Evolutionary conservation across 78 protist genomes (phyloP).

Genomic region (Tieghemostelium lacteum): DNA sequence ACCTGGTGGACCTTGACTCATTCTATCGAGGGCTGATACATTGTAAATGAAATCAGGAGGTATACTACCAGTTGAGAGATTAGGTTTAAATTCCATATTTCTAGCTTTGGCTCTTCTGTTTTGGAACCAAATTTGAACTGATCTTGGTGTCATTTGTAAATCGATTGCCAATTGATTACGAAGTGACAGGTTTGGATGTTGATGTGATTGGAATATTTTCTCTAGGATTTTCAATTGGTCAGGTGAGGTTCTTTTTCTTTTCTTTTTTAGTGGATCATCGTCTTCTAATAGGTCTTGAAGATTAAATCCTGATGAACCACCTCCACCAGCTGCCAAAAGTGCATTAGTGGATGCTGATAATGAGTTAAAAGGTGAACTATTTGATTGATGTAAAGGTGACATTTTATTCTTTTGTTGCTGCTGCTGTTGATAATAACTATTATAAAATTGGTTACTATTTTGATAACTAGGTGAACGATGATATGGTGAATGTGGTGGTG

Average conservation of each 20-base stretch:
- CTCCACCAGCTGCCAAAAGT: background rate
- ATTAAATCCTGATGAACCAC: background rate
- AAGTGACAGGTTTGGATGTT: constrained; percentile 61
- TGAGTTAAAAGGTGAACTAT: no score
- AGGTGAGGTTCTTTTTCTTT: constrained; percentile 72
- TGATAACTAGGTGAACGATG: no score
- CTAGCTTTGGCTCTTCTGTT: constrained; percentile 81
- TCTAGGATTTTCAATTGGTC: constrained; percentile 58
- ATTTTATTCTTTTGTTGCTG: constrained; percentile 1
- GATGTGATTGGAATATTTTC: constrained; percentile 51
- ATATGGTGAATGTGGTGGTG: no score
- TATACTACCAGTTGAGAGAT: constrained; percentile 9
- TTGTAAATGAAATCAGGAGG: constrained; percentile 39
- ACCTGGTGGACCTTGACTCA: background rate
- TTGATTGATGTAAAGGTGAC: background rate
- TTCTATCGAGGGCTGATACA: background rate
- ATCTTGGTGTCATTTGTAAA: constrained; percentile 79
- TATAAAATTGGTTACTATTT: no score
- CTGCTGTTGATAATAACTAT: background rate
- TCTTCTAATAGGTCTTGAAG: background rate
- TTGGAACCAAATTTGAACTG: constrained; percentile 88
- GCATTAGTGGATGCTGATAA: background rate
- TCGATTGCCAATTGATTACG: constrained; percentile 75
- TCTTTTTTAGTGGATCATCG: constrained; percentile 73
- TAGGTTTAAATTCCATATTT: constrained; percentile 72